Evolutionary conservation across 1,139 yeast genomes (phyloP).

Genomic region (Blastobotrys niveus): DNA sequence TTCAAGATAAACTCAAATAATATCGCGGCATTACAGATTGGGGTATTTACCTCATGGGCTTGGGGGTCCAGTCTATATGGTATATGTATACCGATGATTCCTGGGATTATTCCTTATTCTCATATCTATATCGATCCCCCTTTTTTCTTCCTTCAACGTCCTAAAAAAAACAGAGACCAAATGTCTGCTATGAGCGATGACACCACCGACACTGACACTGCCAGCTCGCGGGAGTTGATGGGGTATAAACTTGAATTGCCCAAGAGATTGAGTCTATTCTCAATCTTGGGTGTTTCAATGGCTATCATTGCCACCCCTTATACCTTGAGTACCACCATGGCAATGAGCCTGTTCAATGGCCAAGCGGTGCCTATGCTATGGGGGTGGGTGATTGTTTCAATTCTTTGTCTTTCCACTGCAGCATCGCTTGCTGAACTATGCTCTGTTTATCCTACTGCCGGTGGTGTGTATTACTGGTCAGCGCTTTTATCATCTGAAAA

Average conservation of each 20-base stretch:
- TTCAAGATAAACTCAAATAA: too few relatives aligned
- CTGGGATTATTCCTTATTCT: too few relatives aligned
- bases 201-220: too few relatives aligned
- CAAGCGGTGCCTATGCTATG: slow-evolving; percentile 1
- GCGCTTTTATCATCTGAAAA: slow-evolving; percentile 1
- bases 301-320: neutral
- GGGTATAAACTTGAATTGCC: neutral
- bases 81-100: too few relatives aligned
- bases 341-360: neutral
- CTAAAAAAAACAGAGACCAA: too few relatives aligned
- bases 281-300: neutral
- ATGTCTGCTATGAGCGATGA: too few relatives aligned
- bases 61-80: too few relatives aligned
- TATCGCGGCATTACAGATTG: too few relatives aligned
- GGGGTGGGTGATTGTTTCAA: slow-evolving; percentile 3
- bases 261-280: neutral
- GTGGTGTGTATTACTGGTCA: slow-evolving; percentile 4
- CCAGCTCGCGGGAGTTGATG: too few relatives aligned
- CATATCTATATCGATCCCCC: too few relatives aligned
- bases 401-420: neutral
- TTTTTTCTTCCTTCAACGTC: too few relatives aligned
- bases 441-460: slow-evolving; percentile 2
- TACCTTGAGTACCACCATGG: neutral
- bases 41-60: too few relatives aligned
- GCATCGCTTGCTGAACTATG: slow-evolving; percentile 6